phyloP scores from a whole-genome alignment of 2,329 filamentous ascomycete species.

The Nemania sp. region DNA sequence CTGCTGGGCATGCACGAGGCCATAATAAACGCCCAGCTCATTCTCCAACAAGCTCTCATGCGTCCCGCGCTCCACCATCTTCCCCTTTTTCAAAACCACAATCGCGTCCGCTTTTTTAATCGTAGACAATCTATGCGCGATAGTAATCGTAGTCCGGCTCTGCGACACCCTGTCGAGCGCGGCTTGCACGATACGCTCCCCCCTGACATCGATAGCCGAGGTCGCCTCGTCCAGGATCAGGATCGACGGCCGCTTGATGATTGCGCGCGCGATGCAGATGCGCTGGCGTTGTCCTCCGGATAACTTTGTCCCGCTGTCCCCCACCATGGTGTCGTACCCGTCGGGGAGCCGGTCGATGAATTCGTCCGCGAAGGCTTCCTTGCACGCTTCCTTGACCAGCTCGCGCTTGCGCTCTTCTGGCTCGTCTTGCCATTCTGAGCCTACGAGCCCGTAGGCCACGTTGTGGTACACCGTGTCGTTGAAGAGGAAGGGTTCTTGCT shows the following conservation, averaged over 20 bases:
- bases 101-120: slow-evolving; percentile 80
- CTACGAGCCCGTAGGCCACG: slow-evolving; percentile 61
- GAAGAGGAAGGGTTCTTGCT: slow-evolving; percentile 71
- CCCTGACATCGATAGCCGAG: slow-evolving; percentile 61
- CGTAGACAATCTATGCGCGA: slow-evolving; percentile 74
- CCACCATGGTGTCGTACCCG: slow-evolving; percentile 73
- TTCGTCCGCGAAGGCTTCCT: slow-evolving; percentile 69
- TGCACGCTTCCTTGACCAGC: slow-evolving; percentile 66
- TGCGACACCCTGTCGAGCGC: slow-evolving; percentile 64
- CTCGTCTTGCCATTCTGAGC: slow-evolving; percentile 56
- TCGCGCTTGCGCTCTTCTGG: slow-evolving; percentile 58
- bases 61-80: slow-evolving; percentile 72
- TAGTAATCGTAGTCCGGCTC: slow-evolving; percentile 70
- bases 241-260: slow-evolving; percentile 71
- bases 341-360: slow-evolving; percentile 67
- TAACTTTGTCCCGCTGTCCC: slow-evolving; percentile 75
- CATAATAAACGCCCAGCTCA: slow-evolving; percentile 65
- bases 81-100: slow-evolving; percentile 72
- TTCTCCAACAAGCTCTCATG: slow-evolving; percentile 70
- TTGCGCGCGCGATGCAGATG: slow-evolving; percentile 75
- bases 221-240: slow-evolving; percentile 79
- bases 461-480: slow-evolving; percentile 67
- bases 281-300: slow-evolving; percentile 87
- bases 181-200: slow-evolving; percentile 64
- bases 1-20: slow-evolving; percentile 66